Evolutionary conservation across 192 early-diverging fungal genomes (phyloP), one percentile per base, ranked within the genome.

Genomic region (Spinellus fusiger): DNA sequence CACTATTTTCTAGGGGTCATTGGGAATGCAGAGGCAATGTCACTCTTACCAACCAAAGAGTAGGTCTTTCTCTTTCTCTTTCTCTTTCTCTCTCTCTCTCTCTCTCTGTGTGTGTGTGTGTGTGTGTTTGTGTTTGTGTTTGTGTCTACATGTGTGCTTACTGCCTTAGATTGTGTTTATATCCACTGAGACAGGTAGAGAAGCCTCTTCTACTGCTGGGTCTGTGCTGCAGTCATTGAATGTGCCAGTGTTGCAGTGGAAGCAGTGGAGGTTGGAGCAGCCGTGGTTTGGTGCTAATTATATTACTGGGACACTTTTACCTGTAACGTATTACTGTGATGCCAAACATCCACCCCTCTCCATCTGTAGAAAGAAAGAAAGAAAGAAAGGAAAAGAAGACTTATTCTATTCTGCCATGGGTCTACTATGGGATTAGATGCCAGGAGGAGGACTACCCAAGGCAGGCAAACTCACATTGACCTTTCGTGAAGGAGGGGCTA

Each of bases 271-370:
- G 23, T 59, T 80, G 28, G 49, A 69, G 22, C 81, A 83, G 49
- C 80, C 81, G 15, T 82, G 80, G 80, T 82, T 83, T 66, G 68
- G 62, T 4, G 74, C 81, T 13, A 83, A 83, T 68, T 70, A 65
- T 29, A 76, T 77, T 38, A 51, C 71, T 46, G 78, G 62, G 1
- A 52, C 59, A 18, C 56, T 77, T 5, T 29, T 64, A 23, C 78
- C 78, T 23, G 78, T 80, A 73, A 35, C 52, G n/a, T 26, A 28
- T 34, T 20, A 40, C 22, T n/a, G 18, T 35, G 49, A 27, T 51
- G 2, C 33, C 35, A 0, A n/a, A n/a, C n/a, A n/a, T n/a, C n/a
- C n/a, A n/a, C n/a, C n/a, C n/a, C n/a, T n/a, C n/a, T n/a, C n/a
- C n/a, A n/a, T n/a, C n/a, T n/a, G n/a, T n/a, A n/a, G n/a, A n/a